These are phyloP conservation scores for Geotrichum bryndzae DNA, from an alignment of 1,139 yeast genomes.

Conservation along the genomic window DNA sequence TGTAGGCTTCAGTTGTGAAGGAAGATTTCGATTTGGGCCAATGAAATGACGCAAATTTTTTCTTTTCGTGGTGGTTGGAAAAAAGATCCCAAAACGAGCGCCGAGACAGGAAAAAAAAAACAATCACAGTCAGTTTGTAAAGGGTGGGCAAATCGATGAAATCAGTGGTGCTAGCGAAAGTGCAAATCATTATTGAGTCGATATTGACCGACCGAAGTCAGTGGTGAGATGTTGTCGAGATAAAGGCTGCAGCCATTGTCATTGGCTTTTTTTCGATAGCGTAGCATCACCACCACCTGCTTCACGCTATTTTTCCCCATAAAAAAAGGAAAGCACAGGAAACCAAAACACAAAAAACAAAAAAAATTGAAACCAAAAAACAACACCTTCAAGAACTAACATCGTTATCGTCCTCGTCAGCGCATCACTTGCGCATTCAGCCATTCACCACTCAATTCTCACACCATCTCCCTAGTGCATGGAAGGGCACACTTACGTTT, in stretches of 20 bases:
- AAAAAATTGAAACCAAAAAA: background rate
- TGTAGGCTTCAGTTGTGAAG: background rate
- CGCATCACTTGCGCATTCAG: background rate
- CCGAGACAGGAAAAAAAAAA: background rate
- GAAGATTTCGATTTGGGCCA: slow-evolving; percentile 4
- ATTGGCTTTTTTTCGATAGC: background rate
- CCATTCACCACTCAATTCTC: background rate
- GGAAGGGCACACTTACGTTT: slow-evolving; percentile 24
- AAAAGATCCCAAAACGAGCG: background rate
- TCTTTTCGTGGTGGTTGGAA: slow-evolving; percentile 2
- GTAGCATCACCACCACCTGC: background rate
- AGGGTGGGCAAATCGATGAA: background rate
- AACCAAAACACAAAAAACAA: background rate
- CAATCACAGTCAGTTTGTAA: background rate
- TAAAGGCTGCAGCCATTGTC: background rate
- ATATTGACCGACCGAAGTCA: background rate
- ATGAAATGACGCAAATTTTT: slow-evolving; percentile 12
- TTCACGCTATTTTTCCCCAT: background rate
- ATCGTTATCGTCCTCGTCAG: background rate
- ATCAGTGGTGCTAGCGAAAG: background rate
- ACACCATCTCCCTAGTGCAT: background rate
- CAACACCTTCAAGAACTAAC: background rate
- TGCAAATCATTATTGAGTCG: background rate
- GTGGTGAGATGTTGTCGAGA: background rate
- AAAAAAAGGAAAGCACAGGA: background rate